A percentile compares a stretch with the other conserved stretches of the same genome.
These are phyloP conservation scores for Colletotrichum abscissum DNA, from an alignment of 2,329 filamentous ascomycete genomes.

Conservation along the genomic window DNA sequence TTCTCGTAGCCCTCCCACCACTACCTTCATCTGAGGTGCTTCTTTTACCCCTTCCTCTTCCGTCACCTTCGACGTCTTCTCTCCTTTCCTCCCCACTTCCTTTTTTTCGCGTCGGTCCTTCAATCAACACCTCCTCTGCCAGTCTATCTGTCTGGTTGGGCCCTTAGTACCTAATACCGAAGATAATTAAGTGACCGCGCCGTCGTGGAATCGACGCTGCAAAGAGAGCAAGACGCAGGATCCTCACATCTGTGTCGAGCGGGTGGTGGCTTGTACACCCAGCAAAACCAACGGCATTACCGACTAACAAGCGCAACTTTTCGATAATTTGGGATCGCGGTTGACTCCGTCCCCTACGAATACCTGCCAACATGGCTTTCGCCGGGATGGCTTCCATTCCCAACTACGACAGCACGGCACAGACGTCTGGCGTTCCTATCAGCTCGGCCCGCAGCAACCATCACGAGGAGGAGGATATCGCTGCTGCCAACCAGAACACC, in stretches of 20 bases:
- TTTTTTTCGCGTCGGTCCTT: slow-evolving; percentile 26
- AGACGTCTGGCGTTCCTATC: slow-evolving; percentile 52
- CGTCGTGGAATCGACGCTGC: background rate
- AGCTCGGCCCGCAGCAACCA: slow-evolving; percentile 39
- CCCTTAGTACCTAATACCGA: slow-evolving; percentile 24
- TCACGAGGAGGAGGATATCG: slow-evolving; percentile 42
- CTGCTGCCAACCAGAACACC: slow-evolving; percentile 40
- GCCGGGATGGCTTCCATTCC: slow-evolving; percentile 52
- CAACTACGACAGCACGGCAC: slow-evolving; percentile 61
- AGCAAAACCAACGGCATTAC: background rate
- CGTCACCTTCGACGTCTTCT: background rate
- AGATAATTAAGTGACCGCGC: background rate
- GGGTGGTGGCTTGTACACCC: slow-evolving; percentile 15
- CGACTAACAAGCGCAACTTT: slow-evolving; percentile 9
- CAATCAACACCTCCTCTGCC: background rate
- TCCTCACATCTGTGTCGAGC: slow-evolving; percentile 4
- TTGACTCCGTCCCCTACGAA: background rate
- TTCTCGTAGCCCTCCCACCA: slow-evolving; percentile 5
- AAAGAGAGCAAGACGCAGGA: background rate
- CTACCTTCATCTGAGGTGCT: slow-evolving; percentile 1
- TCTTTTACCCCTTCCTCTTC: slow-evolving; percentile 17
- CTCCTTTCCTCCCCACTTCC: background rate
- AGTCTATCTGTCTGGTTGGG: background rate
- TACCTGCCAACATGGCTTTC: slow-evolving; percentile 50
- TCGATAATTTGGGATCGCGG: background rate